Evolutionary conservation across 2,329 filamentous ascomycete genomes (phyloP), one percentile per base, ranked within the genome.

Genomic region (Dactylellina leptospora): DNA sequence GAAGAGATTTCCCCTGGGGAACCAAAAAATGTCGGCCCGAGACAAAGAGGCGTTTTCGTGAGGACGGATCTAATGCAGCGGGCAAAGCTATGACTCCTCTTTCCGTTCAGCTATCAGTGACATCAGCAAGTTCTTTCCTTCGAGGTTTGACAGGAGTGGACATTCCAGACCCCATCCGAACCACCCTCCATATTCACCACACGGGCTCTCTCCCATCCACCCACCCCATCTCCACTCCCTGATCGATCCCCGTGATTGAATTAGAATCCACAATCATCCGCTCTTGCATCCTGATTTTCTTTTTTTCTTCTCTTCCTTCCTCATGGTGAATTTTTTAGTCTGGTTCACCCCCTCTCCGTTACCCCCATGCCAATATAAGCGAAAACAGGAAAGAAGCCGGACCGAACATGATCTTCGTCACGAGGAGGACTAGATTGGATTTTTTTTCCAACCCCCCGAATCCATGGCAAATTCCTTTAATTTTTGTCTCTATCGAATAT

Each of bases 381-480:
- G 68, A 72, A 71, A 55, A 63, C 30, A 44, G 66, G 51, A 51
- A 58, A 61, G 30, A 45, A 47, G 38, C n/a, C 47, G 47, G 53
- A 63, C 48, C 58, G 58, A 72, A 72, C 68, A 72, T 54, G 59
- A 72, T 72, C 45, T 58, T 72, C 68, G 68, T 72, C 68, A 72
- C 68, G 68, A 63, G 66, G 36, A n/a, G n/a, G n/a, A n/a, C n/a
- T n/a, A n/a, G n/a, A n/a, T n/a, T n/a, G n/a, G n/a, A n/a, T n/a
- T n/a, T n/a, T n/a, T n/a, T n/a, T n/a, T n/a, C n/a, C n/a, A n/a
- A n/a, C n/a, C n/a, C n/a, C n/a, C n/a, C n/a, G 38, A 42, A 42
- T 42, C 8, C 38, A 42, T n/a, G n/a, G n/a, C n/a, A n/a, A n/a
- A n/a, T n/a, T n/a, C n/a, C n/a, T n/a, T n/a, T n/a, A n/a, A n/a